phyloP scores from a whole-genome alignment of 805 yeast genomes.

The Limtongozyma cylindracea region DNA sequence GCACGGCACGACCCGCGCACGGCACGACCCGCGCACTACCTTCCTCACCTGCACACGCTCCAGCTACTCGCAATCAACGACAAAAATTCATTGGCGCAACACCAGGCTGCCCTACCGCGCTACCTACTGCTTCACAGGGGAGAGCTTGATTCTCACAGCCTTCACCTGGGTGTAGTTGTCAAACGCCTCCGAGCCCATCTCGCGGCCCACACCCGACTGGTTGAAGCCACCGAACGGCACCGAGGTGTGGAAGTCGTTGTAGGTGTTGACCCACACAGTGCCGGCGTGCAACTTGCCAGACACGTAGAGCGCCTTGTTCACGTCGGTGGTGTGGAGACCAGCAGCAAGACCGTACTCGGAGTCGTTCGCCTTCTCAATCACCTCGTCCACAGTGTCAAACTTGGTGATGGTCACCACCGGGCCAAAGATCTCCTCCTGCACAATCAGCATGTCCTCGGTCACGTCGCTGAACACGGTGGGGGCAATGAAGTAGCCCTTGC shows the following conservation, averaged over 20 bases:
- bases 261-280: conserved; percentile 77
- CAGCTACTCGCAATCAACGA: too few species aligned
- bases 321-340: conserved; percentile 60
- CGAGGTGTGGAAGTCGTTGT: conserved; percentile 67
- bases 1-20: too few species aligned
- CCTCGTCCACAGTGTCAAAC: conserved; percentile 19
- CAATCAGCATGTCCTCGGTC: conserved; percentile 36
- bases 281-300: conserved; percentile 63
- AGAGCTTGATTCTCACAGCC: conserved; percentile 68
- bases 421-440: conserved; percentile 64
- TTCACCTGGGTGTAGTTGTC: conserved; percentile 69
- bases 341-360: conserved; percentile 76
- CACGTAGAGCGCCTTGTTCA: conserved; percentile 54
- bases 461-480: conserved; percentile 57
- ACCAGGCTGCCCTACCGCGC: too few species aligned
- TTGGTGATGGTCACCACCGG: conserved; percentile 60
- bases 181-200: conserved; percentile 74
- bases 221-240: conserved; percentile 91
- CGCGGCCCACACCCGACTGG: conserved; percentile 81
- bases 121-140: too few species aligned
- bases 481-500: conserved; percentile 27
- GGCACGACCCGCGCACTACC: too few species aligned
- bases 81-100: too few species aligned
- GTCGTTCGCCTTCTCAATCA: conserved; percentile 53
- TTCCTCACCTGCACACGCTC: too few species aligned